These are phyloP conservation scores for Vairimorpha ceranae DNA, from an alignment of 371 early-diverging fungal species.

Conservation along the genomic window DNA sequence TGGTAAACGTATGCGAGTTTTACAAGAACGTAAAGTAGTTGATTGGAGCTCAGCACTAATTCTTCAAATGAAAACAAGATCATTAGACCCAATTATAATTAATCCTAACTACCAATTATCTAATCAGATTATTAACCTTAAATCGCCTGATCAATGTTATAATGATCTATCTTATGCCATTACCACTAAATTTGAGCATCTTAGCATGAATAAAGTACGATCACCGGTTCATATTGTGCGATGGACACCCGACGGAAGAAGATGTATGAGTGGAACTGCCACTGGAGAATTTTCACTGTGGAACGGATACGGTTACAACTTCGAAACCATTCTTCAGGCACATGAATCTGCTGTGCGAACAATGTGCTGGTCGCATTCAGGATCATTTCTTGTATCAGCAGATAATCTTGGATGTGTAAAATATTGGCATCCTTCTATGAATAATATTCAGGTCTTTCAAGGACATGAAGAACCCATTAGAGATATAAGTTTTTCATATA, in stretches of 20 bases:
- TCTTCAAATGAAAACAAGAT: slow-evolving; percentile 56
- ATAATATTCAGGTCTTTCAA: slow-evolving; percentile 80
- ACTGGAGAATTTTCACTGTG: slow-evolving; percentile 97
- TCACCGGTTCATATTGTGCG: slow-evolving; percentile 86
- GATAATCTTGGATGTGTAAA: slow-evolving; percentile 90
- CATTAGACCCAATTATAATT: slow-evolving; percentile 34
- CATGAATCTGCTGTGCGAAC: slow-evolving; percentile 73
- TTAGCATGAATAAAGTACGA: slow-evolving; percentile 86
- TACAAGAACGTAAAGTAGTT: slow-evolving; percentile 81
- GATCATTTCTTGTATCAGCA: slow-evolving; percentile 86
- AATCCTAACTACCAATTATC: slow-evolving; percentile 35
- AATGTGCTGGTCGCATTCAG: slow-evolving; percentile 93
- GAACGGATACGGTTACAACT: slow-evolving; percentile 97
- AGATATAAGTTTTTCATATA: slow-evolving; percentile 73
- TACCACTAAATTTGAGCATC: slow-evolving; percentile 83
- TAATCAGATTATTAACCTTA: slow-evolving; percentile 35
- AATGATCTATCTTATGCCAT: slow-evolving; percentile 71
- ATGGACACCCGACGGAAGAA: slow-evolving; percentile 97
- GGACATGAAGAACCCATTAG: slow-evolving; percentile 86
- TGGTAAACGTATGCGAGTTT: slow-evolving; percentile 83
- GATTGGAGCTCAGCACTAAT: slow-evolving; percentile 83
- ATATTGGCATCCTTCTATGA: slow-evolving; percentile 97
- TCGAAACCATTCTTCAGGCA: slow-evolving; percentile 93
- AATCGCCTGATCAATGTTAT: slow-evolving; percentile 25
- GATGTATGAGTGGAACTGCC: slow-evolving; percentile 86